Evolutionary conservation across 352 stramenopile genomes (phyloP).

Genomic region (Globisporangium nunn): DNA sequence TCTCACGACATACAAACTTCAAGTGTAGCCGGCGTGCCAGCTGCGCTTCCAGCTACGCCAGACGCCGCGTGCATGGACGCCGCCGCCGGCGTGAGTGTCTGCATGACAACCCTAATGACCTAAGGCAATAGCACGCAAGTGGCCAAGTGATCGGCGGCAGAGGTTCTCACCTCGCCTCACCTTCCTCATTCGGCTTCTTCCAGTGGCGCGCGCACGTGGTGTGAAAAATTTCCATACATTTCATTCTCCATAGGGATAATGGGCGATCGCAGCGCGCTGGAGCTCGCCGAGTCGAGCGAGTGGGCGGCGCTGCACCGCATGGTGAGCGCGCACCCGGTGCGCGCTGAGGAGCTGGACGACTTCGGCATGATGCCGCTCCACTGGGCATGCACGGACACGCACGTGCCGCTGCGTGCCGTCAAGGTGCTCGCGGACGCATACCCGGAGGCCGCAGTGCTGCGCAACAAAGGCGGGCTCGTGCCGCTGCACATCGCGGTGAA

Average conservation of each 20-base stretch:
- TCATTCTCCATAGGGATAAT: not conserved
- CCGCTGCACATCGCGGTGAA: constrained; percentile 83
- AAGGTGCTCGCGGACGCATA: constrained; percentile 61
- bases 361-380: constrained; percentile 85
- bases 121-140: no score
- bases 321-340: constrained; percentile 35
- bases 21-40: no score
- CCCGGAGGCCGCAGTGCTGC: constrained; percentile 37
- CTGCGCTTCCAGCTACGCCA: no score
- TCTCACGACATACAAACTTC: no score
- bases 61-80: no score
- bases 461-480: constrained; percentile 73
- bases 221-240: no score
- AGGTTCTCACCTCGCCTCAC: no score
- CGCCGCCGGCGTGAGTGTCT: no score
- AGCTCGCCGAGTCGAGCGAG: constrained; percentile 62
- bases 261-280: constrained; percentile 40
- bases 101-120: no score
- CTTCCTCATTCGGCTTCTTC: not conserved
- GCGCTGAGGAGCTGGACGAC: constrained; percentile 73
- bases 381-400: constrained; percentile 75
- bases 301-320: constrained; percentile 64
- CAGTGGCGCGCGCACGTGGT: not conserved
- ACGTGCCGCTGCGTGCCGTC: constrained; percentile 61
- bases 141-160: no score